A percentile compares a stretch with the other conserved stretches of the same genome.
These are phyloP conservation scores for Kwoniella sp. DNA, from an alignment of 768 basidiomycete genomes.

Conservation along the genomic window DNA sequence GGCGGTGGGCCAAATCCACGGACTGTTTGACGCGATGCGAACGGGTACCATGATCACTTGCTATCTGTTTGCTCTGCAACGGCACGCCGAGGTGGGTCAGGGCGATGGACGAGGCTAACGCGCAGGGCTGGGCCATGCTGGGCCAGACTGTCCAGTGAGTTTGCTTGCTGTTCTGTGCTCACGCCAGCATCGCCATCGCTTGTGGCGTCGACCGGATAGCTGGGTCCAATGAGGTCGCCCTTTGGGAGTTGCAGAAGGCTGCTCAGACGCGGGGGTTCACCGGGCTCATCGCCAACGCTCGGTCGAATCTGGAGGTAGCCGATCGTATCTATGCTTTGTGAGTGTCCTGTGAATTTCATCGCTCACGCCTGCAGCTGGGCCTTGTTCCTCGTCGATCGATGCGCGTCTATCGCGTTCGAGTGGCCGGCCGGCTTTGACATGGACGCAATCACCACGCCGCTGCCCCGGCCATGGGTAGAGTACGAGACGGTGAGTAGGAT, in stretches of 20 bases:
- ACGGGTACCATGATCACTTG: constrained; percentile 18
- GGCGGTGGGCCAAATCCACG: constrained; percentile 1
- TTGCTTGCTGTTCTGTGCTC: neutral
- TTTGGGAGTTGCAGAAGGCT: no score
- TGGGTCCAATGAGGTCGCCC: no score
- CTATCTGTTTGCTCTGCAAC: constrained; percentile 8
- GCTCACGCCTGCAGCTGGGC: constrained; percentile 14
- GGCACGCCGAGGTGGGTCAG: constrained; percentile 16
- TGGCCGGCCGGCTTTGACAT: constrained; percentile 12
- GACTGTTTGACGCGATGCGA: constrained; percentile 21
- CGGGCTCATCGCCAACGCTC: no score
- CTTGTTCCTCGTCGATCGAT: constrained; percentile 25
- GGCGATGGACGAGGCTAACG: neutral
- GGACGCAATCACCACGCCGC: constrained; percentile 13
- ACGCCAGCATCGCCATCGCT: constrained; percentile 13
- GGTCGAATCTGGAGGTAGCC: constrained; percentile 15
- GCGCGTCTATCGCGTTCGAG: constrained; percentile 12
- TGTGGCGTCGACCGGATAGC: constrained; percentile 10
- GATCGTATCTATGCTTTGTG: constrained; percentile 29
- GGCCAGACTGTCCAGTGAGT: constrained; percentile 14
- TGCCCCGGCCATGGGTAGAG: constrained; percentile 22
- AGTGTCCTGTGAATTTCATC: constrained; percentile 1
- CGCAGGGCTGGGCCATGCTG: constrained; percentile 16
- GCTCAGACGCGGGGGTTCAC: no score
- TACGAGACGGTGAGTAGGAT: constrained; percentile 17